Percentiles rank a stretch among this genome's conserved stretches.
These are phyloP conservation scores for Achlya hypogyna DNA, from an alignment of 352 stramenopile genomes.

Conservation along the genomic window DNA sequence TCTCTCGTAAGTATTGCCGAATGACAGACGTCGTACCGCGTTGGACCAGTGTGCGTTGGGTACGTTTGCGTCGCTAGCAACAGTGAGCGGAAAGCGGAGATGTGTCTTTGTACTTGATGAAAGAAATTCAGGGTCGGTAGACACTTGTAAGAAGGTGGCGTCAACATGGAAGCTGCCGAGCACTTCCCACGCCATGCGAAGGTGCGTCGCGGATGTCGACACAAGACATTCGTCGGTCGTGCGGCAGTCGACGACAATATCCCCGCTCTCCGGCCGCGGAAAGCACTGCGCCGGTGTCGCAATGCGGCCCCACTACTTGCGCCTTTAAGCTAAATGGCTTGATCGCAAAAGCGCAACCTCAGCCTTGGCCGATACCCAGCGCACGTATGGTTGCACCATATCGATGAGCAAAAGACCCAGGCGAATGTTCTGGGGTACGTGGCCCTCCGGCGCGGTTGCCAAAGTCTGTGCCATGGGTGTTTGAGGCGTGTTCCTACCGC, in stretches of 20 bases:
- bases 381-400: conserved; percentile 91
- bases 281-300: conserved; percentile 32
- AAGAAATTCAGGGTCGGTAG: conserved; percentile 38
- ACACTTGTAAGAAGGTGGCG: conserved; percentile 57
- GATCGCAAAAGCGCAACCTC: not conserved
- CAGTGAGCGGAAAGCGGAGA: conserved; percentile 26
- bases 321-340: conserved; percentile 30
- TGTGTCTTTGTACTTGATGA: conserved; percentile 8
- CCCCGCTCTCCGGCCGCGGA: conserved; percentile 29
- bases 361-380: not conserved
- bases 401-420: conserved; percentile 93
- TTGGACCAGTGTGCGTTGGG: not conserved
- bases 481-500: conserved; percentile 30
- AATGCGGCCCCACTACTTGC: conserved; percentile 44
- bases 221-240: not conserved
- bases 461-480: conserved; percentile 16
- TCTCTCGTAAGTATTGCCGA: not conserved
- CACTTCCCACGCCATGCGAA: conserved; percentile 72
- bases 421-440: conserved; percentile 93
- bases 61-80: not conserved
- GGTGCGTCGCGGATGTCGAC: conserved; percentile 25
- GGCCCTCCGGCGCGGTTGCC: conserved; percentile 55
- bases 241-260: conserved; percentile 12
- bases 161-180: conserved; percentile 67
- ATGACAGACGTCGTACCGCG: not conserved